These are phyloP conservation scores for Chenopodium berlandieri DNA, from an alignment of 148 eudicot genomes.

Conservation along the genomic window DNA sequence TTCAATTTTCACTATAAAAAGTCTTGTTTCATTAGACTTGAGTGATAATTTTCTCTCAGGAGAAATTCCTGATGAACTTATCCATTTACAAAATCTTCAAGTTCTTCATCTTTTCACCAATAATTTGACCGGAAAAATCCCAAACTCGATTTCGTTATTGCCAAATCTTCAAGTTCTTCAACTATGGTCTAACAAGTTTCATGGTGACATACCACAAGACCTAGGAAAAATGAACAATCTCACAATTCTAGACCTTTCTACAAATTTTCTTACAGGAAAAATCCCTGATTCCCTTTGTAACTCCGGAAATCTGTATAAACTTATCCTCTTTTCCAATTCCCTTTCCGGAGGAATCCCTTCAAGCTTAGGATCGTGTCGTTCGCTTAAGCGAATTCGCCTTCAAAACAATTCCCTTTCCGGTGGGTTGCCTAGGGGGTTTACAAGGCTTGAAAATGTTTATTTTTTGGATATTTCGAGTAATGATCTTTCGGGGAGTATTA, in stretches of 20 bases:
- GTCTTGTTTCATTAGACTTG: slow-evolving; percentile 61
- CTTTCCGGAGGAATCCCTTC: slow-evolving; percentile 57
- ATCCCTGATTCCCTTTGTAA: slow-evolving; percentile 61
- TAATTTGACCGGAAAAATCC: slow-evolving; percentile 68
- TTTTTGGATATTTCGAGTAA: slow-evolving; percentile 72
- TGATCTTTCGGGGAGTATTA: slow-evolving; percentile 45
- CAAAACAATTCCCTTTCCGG: slow-evolving; percentile 67
- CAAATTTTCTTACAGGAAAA: slow-evolving; percentile 71
- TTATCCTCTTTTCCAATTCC: slow-evolving; percentile 79
- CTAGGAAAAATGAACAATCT: slow-evolving; percentile 74
- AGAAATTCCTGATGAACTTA: slow-evolving; percentile 48
- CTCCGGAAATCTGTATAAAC: slow-evolving; percentile 57
- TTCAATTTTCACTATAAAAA: slow-evolving; percentile 46
- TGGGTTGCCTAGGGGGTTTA: slow-evolving; percentile 46
- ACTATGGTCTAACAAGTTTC: slow-evolving; percentile 66
- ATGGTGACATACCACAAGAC: slow-evolving; percentile 65
- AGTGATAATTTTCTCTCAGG: slow-evolving; percentile 73
- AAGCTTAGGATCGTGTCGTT: slow-evolving; percentile 51
- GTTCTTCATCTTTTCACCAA: slow-evolving; percentile 80
- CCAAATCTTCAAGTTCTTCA: slow-evolving; percentile 80
- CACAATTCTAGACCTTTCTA: slow-evolving; percentile 79
- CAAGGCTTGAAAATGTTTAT: slow-evolving; percentile 49
- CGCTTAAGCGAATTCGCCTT: slow-evolving; percentile 59
- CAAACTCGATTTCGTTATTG: slow-evolving; percentile 50
- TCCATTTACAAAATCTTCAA: slow-evolving; percentile 47